A percentile compares a stretch with the other conserved stretches of the same genome.
These are phyloP conservation scores for Haplographium delicatum DNA, from an alignment of 495 filamentous ascomycete species.

Conservation along the genomic window DNA sequence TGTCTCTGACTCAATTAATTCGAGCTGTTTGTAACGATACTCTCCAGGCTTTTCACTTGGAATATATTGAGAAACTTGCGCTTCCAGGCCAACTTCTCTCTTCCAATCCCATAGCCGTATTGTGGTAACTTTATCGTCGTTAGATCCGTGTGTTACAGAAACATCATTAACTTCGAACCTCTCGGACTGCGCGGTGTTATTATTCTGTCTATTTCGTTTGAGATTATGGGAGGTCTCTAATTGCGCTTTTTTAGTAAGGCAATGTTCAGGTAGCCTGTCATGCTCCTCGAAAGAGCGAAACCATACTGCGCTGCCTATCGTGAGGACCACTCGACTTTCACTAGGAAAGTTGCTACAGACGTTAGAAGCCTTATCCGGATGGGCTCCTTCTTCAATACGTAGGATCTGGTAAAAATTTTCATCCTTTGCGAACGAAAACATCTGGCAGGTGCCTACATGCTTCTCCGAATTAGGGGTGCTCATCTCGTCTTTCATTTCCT, in stretches of 20 bases:
- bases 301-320: slow-evolving; percentile 4
- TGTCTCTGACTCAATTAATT: neutral
- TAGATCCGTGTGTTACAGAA: neutral
- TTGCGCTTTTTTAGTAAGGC: neutral
- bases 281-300: neutral
- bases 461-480: neutral
- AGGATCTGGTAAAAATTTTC: slow-evolving; percentile 20
- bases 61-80: neutral
- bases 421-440: slow-evolving; percentile 13
- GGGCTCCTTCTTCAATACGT: slow-evolving; percentile 8
- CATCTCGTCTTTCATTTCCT: neutral
- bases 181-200: too few species aligned
- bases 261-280: neutral
- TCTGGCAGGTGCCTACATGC: slow-evolving; percentile 4
- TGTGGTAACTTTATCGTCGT: neutral
- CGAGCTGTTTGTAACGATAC: neutral
- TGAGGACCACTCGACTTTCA: slow-evolving; percentile 4
- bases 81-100: neutral
- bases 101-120: neutral
- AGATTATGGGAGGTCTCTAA: too few species aligned
- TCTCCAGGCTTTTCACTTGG: neutral
- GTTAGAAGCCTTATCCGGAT: neutral
- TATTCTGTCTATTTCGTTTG: too few species aligned
- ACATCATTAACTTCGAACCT: neutral
- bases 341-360: neutral